phyloP scores from a whole-genome alignment of 2,329 filamentous ascomycete genomes.

The Colletotrichum viniferum region DNA sequence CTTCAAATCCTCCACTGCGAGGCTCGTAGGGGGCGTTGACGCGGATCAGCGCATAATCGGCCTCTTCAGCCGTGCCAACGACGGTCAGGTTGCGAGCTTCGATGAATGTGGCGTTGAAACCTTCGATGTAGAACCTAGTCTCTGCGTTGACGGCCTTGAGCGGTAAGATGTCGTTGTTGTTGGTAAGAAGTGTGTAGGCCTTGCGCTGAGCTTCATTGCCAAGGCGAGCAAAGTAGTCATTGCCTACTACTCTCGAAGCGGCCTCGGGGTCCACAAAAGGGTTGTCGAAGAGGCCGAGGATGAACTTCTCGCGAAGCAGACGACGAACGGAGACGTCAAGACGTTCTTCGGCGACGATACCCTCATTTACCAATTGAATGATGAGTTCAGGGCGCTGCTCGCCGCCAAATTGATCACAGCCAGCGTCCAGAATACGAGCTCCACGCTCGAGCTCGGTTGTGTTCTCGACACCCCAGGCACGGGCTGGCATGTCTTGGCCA shows the following conservation, averaged over 20 bases:
- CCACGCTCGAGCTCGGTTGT: slow-evolving; percentile 45
- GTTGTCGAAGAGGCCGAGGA: slow-evolving; percentile 55
- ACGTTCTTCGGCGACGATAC: slow-evolving; percentile 44
- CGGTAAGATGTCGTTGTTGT: slow-evolving; percentile 26
- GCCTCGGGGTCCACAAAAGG: slow-evolving; percentile 51
- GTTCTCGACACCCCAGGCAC: slow-evolving; percentile 55
- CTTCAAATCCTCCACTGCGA: slow-evolving; percentile 43
- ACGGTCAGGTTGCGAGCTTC: slow-evolving; percentile 32
- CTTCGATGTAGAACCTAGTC: slow-evolving; percentile 25
- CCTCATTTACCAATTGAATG: slow-evolving; percentile 47
- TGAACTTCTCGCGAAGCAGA: slow-evolving; percentile 54
- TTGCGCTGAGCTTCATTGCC: slow-evolving; percentile 28
- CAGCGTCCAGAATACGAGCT: slow-evolving; percentile 50
- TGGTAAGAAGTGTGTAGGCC: slow-evolving; percentile 31
- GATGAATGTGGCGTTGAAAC: slow-evolving; percentile 17
- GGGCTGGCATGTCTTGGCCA: slow-evolving; percentile 49
- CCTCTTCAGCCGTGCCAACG: slow-evolving; percentile 39
- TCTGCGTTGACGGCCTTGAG: slow-evolving; percentile 6
- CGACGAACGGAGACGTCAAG: slow-evolving; percentile 50
- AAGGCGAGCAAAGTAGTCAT: slow-evolving; percentile 40
- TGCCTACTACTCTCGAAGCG: slow-evolving; percentile 46
- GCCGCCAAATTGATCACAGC: slow-evolving; percentile 57
- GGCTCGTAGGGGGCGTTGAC: slow-evolving; percentile 42
- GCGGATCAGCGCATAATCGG: slow-evolving; percentile 45
- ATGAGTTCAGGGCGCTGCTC: slow-evolving; percentile 53